Base-by-base conservation (phyloP, 495 filamentous ascomycete species). In the Annulohypoxylon bovei region DNA sequence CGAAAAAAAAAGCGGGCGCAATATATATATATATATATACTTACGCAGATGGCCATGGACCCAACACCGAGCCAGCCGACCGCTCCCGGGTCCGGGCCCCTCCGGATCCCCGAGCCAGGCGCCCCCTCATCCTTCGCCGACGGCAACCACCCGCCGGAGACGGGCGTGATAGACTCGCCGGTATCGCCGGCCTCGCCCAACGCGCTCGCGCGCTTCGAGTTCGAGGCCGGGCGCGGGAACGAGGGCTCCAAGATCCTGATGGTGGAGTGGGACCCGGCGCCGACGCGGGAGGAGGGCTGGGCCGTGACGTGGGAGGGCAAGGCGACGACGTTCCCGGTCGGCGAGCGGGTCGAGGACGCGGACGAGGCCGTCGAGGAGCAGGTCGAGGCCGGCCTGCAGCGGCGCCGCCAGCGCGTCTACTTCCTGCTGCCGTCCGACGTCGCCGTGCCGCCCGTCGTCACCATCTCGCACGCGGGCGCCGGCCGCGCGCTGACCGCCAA, bases 191-290 rank as follows among this genome's bases (percentile, higher is more conserved):
- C 81, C 18, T 82, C 81, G 9, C 66, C 75, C 8, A 58, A 72
- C 39, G 61, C 70, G 49, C 81, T 93, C 12, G 91, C 91, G n/a
- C 89, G 92, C 20, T 96, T 94, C 78, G 93, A 95, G 75, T 93
- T 94, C 71, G 91, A 94, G 76, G 82, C 89, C 3, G 91, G 90
- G 42, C 88, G 87, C 68, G 90, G 85, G 1, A 92, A 92, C 70
- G 92, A 94, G 37, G 93, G 92, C 7, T 93, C 91, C 30, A 95
- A 95, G 80, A 89, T 96, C 49, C 76, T 94, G 50, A 93, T 94
- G 91, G 86, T 94, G 9, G 91, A 94, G 67, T 94, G 92, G 92
- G 88, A 92, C 68, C 88, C 89, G 33, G 83, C 88, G 32, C 79
- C 84, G 22, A 65, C 78, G 12, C 76, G 72, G 32, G 67, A 80